Conservation (phyloP, 106 monocot genomes). For the Dioscorea dumetorum region DNA sequence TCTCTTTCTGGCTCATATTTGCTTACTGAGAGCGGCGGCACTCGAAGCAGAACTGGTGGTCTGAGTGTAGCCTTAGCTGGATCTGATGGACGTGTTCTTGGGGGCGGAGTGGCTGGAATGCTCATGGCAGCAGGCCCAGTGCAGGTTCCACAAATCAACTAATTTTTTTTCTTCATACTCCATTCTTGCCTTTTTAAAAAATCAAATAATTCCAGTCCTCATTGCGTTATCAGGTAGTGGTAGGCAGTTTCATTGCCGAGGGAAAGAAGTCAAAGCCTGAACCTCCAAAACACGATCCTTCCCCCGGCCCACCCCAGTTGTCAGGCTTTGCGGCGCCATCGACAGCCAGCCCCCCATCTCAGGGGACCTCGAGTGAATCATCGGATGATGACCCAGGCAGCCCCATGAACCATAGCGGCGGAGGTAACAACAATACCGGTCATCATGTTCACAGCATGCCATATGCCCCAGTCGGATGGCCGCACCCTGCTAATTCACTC, state of each 20-base stretch:
- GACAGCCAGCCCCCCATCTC: constrained; percentile 47
- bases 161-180: not conserved
- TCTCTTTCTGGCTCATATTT: constrained; percentile 81
- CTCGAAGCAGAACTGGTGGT: constrained; percentile 69
- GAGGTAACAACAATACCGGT: constrained; percentile 20
- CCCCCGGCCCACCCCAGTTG: constrained; percentile 27
- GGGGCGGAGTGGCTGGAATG: constrained; percentile 85
- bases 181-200: not conserved
- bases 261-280: constrained; percentile 58
- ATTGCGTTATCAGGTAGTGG: constrained; percentile 45
- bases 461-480: constrained; percentile 28
- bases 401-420: constrained; percentile 27
- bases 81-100: constrained; percentile 83
- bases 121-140: constrained; percentile 75
- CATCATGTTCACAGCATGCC: constrained; percentile 24
- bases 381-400: constrained; percentile 41
- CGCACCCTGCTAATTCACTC: constrained; percentile 22
- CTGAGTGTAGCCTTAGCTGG: constrained; percentile 79
- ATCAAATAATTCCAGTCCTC: not conserved
- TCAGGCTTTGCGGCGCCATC: constrained; percentile 29
- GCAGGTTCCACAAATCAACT: constrained; percentile 33
- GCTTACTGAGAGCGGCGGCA: constrained; percentile 54
- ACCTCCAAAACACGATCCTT: constrained; percentile 18
- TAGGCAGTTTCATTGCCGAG: constrained; percentile 78
- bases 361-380: constrained; percentile 55